Percentiles rank a stretch among this genome's conserved stretches.
Evolutionary conservation across 148 eudicot species (phyloP).

Genomic region (Talinum fruticosum): DNA sequence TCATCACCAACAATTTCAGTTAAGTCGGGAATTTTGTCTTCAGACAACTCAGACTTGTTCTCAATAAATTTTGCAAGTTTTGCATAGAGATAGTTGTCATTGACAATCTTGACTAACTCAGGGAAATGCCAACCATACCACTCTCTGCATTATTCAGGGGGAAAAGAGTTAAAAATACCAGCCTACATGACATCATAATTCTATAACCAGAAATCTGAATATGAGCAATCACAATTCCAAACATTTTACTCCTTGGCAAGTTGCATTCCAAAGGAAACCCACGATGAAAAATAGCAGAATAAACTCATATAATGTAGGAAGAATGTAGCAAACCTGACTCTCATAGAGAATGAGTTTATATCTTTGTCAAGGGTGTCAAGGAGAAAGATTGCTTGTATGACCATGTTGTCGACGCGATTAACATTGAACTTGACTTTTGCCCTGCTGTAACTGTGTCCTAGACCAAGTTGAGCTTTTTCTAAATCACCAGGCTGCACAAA

Average conservation of each 20-base stretch:
- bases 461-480: constrained; percentile 96
- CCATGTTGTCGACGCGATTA: constrained; percentile 97
- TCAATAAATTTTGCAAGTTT: constrained; percentile 75
- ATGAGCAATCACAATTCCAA: background rate
- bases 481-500: constrained; percentile 75
- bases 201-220: background rate
- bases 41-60: constrained; percentile 72
- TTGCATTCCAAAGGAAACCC: background rate
- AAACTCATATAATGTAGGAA: background rate
- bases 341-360: constrained; percentile 86
- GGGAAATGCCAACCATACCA: constrained; percentile 99
- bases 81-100: constrained; percentile 88
- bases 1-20: constrained; percentile 87
- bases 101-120: constrained; percentile 80
- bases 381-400: constrained; percentile 92
- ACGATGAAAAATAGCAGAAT: background rate
- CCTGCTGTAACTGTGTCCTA: constrained; percentile 95
- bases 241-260: background rate
- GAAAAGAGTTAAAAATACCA: background rate
- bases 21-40: constrained; percentile 62
- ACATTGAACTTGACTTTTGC: constrained; percentile 99
- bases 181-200: background rate
- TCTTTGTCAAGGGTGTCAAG: constrained; percentile 98
- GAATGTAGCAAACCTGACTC: constrained; percentile 75
- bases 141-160: constrained; percentile 47